These are phyloP conservation scores for Cyberlindnera suaveolens DNA, from an alignment of 805 yeast genomes.

Conservation along the genomic window DNA sequence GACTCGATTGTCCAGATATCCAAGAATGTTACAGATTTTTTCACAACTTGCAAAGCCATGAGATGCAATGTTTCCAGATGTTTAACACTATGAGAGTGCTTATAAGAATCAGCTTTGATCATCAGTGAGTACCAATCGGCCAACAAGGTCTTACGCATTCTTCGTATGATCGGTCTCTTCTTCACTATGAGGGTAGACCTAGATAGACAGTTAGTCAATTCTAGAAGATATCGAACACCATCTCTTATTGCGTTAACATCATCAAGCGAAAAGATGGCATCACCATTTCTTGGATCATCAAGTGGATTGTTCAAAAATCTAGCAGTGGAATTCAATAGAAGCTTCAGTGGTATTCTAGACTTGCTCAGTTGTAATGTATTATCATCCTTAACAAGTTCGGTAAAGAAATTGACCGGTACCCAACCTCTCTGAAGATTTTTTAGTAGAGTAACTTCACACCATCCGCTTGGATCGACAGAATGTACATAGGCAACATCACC, in stretches of 20 bases:
- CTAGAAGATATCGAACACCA: slow-evolving; percentile 61
- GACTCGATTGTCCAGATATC: slow-evolving; percentile 69
- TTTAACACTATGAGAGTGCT: slow-evolving; percentile 50
- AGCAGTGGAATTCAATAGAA: slow-evolving; percentile 57
- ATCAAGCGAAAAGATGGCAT: slow-evolving; percentile 18
- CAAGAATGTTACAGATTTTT: slow-evolving; percentile 57
- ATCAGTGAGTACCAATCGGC: slow-evolving; percentile 80
- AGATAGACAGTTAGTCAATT: slow-evolving; percentile 68
- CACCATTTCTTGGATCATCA: slow-evolving; percentile 34
- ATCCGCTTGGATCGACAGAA: slow-evolving; percentile 72
- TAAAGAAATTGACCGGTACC: slow-evolving; percentile 81
- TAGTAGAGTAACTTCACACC: slow-evolving; percentile 80
- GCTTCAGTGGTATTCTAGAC: slow-evolving; percentile 42
- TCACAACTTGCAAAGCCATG: slow-evolving; percentile 60
- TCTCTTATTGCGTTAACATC: slow-evolving; percentile 60
- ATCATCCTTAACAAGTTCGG: slow-evolving; percentile 33
- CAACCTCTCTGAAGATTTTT: slow-evolving; percentile 65
- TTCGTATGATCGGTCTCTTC: slow-evolving; percentile 52
- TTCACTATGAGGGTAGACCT: slow-evolving; percentile 66
- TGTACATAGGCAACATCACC: slow-evolving; percentile 74
- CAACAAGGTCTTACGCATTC: slow-evolving; percentile 58
- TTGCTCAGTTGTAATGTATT: slow-evolving; percentile 47
- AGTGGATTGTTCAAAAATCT: slow-evolving; percentile 60
- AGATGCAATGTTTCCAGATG: slow-evolving; percentile 58
- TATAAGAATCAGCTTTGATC: slow-evolving; percentile 69